phyloP scores from a whole-genome alignment of 2,329 filamentous ascomycete species.

The Pestalotiopsis sp. region DNA sequence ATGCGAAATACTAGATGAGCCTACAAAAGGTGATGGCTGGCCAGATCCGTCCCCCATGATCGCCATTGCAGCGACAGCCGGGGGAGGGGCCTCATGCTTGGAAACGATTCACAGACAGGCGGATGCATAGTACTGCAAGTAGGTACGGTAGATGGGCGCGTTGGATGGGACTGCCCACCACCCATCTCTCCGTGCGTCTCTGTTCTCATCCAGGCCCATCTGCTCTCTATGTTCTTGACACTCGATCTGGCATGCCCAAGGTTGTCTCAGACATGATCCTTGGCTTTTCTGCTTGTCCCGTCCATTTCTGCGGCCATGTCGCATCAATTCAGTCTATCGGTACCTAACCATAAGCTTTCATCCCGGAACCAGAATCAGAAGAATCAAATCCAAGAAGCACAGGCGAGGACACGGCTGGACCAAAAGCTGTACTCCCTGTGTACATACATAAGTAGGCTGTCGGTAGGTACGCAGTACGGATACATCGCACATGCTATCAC shows the following conservation, averaged over 20 bases:
- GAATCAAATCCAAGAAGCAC: neutral
- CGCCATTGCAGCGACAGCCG: neutral
- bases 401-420: neutral
- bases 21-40: neutral
- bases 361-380: neutral
- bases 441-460: neutral
- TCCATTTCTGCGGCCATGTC: slow-evolving; percentile 1
- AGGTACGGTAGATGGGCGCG: neutral
- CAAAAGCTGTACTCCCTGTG: neutral
- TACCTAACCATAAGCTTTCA: neutral
- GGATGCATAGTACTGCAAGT: neutral
- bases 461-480: too few species aligned
- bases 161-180: neutral
- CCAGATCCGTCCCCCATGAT: neutral
- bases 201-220: neutral
- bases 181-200: neutral
- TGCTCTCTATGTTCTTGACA: neutral
- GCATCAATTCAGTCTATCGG: neutral
- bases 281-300: neutral
- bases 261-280: slow-evolving; percentile 4
- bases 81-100: neutral
- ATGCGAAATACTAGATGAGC: neutral
- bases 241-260: neutral
- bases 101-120: neutral
- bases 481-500: neutral